Conservation (phyloP, 2,329 filamentous ascomycete genomes). For the Sclerotinia trifoliorum region DNA sequence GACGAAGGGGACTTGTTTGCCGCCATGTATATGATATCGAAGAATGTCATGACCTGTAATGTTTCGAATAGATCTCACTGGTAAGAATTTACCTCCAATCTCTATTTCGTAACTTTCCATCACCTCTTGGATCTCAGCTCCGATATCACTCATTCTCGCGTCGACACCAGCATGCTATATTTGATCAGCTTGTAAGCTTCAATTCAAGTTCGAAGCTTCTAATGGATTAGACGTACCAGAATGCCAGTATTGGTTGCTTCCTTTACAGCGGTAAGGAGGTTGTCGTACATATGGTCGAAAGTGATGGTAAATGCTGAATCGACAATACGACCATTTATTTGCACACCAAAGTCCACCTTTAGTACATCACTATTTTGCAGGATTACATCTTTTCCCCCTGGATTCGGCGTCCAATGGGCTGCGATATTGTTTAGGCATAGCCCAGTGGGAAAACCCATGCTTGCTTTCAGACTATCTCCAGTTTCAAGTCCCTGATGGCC, state of each 20-base stretch:
- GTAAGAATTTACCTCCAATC: conserved; percentile 49
- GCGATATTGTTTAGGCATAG: conserved; percentile 53
- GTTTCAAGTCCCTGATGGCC: conserved; percentile 52
- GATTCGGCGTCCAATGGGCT: conserved; percentile 57
- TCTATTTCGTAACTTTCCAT: conserved; percentile 61
- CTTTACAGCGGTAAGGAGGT: conserved; percentile 69
- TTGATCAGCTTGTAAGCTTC: conserved; percentile 16
- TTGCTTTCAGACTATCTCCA: conserved; percentile 50
- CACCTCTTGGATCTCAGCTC: conserved; percentile 55
- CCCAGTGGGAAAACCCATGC: conserved; percentile 57
- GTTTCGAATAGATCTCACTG: conserved; percentile 53
- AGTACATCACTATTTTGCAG: conserved; percentile 72
- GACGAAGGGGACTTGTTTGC: conserved; percentile 54
- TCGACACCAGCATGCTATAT: conserved; percentile 51
- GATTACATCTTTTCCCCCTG: conserved; percentile 64
- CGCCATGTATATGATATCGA: conserved; percentile 56
- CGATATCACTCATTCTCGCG: conserved; percentile 52
- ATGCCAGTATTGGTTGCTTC: conserved; percentile 66
- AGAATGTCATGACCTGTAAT: conserved; percentile 55
- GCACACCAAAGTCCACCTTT: conserved; percentile 81
- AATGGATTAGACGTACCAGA: conserved; percentile 25
- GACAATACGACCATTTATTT: conserved; percentile 76
- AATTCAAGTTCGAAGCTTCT: not conserved
- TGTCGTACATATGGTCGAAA: conserved; percentile 73
- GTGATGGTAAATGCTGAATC: conserved; percentile 79